Evolutionary conservation across 106 monocot genomes (phyloP), one percentile per base, ranked within the genome.

Genomic region (Gastrodia elata): DNA sequence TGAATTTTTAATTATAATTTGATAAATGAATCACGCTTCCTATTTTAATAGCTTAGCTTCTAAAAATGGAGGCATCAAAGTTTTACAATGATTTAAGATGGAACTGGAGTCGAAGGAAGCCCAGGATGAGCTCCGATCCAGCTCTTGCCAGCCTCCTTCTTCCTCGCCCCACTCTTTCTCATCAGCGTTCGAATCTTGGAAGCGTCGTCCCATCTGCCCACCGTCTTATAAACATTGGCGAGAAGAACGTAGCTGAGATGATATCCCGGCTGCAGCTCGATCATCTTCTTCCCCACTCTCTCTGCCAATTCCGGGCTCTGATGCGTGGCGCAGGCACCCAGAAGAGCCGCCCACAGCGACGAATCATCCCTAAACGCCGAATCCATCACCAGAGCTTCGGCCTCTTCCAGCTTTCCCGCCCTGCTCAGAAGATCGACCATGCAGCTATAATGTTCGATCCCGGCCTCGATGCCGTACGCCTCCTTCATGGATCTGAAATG

Each of bases 191-290:
- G 32, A 20, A 98, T 71, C 73, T 98, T 74, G 56, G 76, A 22
- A 36, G 98, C 98, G 38, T 91, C 88, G 40, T 89, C 73, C 92
- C 90, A 98, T 57, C 86, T 48, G 5, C 84, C 83, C 14, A 80
- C 65, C 33, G 71, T 77, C 75, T 84, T 98, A 55, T 93, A 98
- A 46, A 91, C 80, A 71, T 93, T 98, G 5, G 84, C 79, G 14
- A 98, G 88, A 76, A 98, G 83, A 71, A 98, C 80, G 74, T 98
- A 98, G 77, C 93, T 91, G 74, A 93, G 56, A 78, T 98, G 87
- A 70, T 83, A 84, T 30, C 80, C 39, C 1, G 98, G 91, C n/a
- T 93, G 91, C 76, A 93, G 75, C 65, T 85, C 80, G 64, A 93
- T 91, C 86, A 93, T 88, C 79, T 82, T 93, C 76, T 83, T 90